Percentiles rank a stretch among this genome's conserved stretches.
phyloP scores from a whole-genome alignment of 202 grass and related monocot species.

The Schoenoplectus triqueter region DNA sequence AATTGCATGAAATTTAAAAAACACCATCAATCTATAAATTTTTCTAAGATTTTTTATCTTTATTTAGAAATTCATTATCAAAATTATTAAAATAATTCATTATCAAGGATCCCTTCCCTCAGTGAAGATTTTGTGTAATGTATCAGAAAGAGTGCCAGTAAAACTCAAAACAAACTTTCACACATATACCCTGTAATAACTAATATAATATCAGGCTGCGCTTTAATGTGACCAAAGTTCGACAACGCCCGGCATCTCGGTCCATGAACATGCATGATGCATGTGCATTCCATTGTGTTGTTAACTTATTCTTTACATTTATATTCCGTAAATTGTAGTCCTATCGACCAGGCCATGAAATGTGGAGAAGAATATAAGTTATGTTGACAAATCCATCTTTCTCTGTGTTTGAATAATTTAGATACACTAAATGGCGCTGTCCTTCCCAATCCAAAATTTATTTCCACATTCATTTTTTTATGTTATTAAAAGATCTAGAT shows the following conservation, averaged over 20 bases:
- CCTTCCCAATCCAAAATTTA: neutral
- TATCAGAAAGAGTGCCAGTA: conserved; percentile 1
- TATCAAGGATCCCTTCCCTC: no score
- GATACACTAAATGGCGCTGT: neutral
- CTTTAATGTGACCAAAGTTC: neutral
- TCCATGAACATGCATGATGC: conserved; percentile 23
- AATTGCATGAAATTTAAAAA: no score
- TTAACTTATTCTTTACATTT: neutral
- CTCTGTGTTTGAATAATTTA: neutral
- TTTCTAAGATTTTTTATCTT: no score
- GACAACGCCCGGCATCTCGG: neutral
- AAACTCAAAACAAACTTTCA: neutral
- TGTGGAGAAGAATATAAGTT: conserved; percentile 18
- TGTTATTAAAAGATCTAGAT: neutral
- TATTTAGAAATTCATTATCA: no score
- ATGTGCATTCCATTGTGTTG: neutral
- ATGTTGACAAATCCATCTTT: neutral
- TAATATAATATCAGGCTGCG: neutral
- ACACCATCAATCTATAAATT: no score
- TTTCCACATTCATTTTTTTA: neutral
- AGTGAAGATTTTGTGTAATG: no score
- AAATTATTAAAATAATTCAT: no score
- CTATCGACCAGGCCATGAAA: neutral
- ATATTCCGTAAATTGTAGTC: conserved; percentile 9
- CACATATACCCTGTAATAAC: neutral